Base-by-base conservation (phyloP, 768 basidiomycete species). In the Omphalotus guepiniiformis region DNA sequence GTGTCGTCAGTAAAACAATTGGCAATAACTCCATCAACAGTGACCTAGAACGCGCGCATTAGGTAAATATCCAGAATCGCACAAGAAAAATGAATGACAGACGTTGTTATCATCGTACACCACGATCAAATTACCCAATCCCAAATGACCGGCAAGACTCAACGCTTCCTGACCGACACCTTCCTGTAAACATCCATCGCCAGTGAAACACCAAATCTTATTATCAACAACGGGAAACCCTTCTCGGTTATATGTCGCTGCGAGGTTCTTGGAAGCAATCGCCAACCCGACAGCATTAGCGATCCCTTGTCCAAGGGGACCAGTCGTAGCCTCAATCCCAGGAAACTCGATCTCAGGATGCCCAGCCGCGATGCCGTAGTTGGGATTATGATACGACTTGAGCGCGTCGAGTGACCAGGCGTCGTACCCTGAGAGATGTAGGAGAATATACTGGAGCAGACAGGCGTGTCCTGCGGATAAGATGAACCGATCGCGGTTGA, bases 101-200 rank as follows among this genome's bases (percentile, higher is more conserved):
- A n/a, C n/a, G 25, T 23, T 34, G 27, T 50, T 53, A 18, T 53
- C 48, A 25, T 50, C 52, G 36, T 50, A 53, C 8, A 50, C 18
- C 12, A 53, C 36, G 22, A 53, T 46, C 15, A 50, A 32, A 45
- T 53, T 50, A 21, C 46, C 48, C 27, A 53, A 39, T 16, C 48
- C 32, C 34, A 50, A 21, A 27, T 50, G 52, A 2, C 52, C 52
- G 3, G 48, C 52, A 9, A 53, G 19, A 11, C 48, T 50, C 6
- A 53, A n/a, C 8, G 52, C 48, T 39, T 53, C 48, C 43, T 53
- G 52, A 16, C 52, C 48, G 35, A 53, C 52, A 15, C 52, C 48
- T 25, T 50, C 48, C 43, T 50, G 48, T 22, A 50, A 39, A 43
- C 48, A 50, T 22, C 51, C 51, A 36, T 53, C 51, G 21, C 51